These are phyloP conservation scores for Periconia sp. DNA, from an alignment of 2,329 filamentous ascomycete genomes.

Conservation along the genomic window DNA sequence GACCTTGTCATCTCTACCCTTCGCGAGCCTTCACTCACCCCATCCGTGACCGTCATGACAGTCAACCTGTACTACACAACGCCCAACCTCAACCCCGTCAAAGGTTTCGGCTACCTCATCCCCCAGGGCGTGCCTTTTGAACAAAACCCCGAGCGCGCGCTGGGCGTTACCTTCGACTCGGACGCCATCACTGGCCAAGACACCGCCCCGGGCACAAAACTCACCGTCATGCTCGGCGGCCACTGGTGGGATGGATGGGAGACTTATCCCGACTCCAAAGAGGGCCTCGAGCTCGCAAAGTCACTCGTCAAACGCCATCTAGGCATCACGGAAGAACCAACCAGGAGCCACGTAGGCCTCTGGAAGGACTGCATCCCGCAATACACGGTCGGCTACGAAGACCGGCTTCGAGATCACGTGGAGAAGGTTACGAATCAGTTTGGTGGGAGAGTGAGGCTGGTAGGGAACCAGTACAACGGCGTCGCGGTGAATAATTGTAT, in stretches of 20 bases:
- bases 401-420: conserved; percentile 58
- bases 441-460: conserved; percentile 65
- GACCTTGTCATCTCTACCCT: conserved; percentile 37
- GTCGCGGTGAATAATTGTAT: conserved; percentile 57
- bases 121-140: conserved; percentile 70
- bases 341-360: conserved; percentile 62
- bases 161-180: conserved; percentile 92
- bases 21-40: conserved; percentile 52
- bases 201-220: conserved; percentile 68
- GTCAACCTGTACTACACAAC: conserved; percentile 84
- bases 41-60: conserved; percentile 81
- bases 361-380: conserved; percentile 83
- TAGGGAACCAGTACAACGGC: conserved; percentile 51
- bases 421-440: conserved; percentile 61
- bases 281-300: conserved; percentile 71
- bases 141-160: conserved; percentile 77
- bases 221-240: conserved; percentile 93
- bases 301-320: conserved; percentile 73
- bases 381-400: conserved; percentile 76
- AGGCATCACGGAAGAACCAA: conserved; percentile 64
- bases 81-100: conserved; percentile 63
- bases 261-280: conserved; percentile 63
- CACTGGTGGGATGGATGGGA: conserved; percentile 79
- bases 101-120: conserved; percentile 90
- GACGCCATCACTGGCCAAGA: conserved; percentile 63